A percentile compares a stretch with the other conserved stretches of the same genome.
phyloP scores from a whole-genome alignment of 169 alveolate species.

The Eimeria necatrix region DNA sequence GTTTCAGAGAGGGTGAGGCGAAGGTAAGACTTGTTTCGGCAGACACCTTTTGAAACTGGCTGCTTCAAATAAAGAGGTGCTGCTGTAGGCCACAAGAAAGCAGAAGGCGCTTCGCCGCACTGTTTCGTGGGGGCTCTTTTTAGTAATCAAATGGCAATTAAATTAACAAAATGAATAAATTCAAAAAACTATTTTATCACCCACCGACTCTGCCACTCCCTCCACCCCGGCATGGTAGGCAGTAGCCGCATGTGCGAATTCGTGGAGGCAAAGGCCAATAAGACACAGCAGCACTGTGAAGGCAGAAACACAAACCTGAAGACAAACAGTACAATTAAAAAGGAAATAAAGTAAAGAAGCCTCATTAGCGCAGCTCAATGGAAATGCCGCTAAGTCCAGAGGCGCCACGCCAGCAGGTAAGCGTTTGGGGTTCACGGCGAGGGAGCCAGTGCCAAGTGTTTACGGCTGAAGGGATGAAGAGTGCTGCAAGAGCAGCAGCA shows the following conservation, averaged over 20 bases:
- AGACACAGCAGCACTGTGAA: constrained; percentile 6
- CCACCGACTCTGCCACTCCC: neutral
- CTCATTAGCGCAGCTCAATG: too few relatives aligned
- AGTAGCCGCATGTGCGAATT: constrained; percentile 6
- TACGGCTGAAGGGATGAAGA: neutral
- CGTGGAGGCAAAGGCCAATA: neutral
- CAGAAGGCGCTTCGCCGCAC: neutral
- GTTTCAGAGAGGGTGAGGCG: too few relatives aligned
- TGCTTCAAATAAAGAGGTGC: neutral
- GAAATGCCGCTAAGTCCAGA: too few relatives aligned
- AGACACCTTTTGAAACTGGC: too few relatives aligned
- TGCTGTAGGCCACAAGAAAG: neutral
- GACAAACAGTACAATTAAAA: too few relatives aligned
- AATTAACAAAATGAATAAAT: neutral
- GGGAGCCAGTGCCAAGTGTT: neutral
- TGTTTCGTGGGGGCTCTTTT: too few relatives aligned
- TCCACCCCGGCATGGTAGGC: neutral
- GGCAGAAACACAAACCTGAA: neutral
- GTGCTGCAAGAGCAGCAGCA: neutral
- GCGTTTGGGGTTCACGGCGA: too few relatives aligned
- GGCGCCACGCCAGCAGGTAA: too few relatives aligned
- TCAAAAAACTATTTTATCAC: too few relatives aligned
- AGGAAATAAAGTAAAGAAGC: too few relatives aligned
- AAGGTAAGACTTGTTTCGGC: too few relatives aligned
- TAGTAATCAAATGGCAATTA: neutral